phyloP scores from a whole-genome alignment of 495 filamentous ascomycete genomes.

The Letharia lupina region DNA sequence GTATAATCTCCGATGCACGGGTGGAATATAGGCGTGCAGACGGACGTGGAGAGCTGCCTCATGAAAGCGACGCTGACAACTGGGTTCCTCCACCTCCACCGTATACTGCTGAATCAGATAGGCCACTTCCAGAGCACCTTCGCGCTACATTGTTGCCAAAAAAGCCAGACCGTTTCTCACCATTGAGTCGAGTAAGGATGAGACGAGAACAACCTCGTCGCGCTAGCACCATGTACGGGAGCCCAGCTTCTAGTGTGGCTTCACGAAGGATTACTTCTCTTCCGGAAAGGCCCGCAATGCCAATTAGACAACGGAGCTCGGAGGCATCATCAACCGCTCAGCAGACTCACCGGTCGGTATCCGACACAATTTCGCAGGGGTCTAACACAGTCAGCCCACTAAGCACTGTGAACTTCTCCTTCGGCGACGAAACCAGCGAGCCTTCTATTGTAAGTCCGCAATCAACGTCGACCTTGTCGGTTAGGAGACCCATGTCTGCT shows the following conservation, averaged over 20 bases:
- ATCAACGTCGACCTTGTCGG: constrained; percentile 13
- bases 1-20: constrained; percentile 24
- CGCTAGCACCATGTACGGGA: constrained; percentile 23
- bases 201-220: constrained; percentile 17
- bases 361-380: constrained; percentile 1
- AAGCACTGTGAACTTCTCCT: constrained; percentile 14
- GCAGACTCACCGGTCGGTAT: constrained; percentile 10
- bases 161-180: constrained; percentile 6
- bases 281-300: constrained; percentile 17
- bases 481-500: constrained; percentile 22
- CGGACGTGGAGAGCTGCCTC: constrained; percentile 60
- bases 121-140: constrained; percentile 48
- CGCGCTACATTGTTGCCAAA: constrained; percentile 25
- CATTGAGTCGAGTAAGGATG: constrained; percentile 10
- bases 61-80: constrained; percentile 85
- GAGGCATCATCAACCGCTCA: constrained; percentile 14
- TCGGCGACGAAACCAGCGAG: constrained; percentile 14
- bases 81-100: constrained; percentile 93
- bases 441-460: constrained; percentile 8
- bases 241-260: constrained; percentile 14
- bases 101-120: constrained; percentile 63
- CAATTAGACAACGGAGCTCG: constrained; percentile 11
- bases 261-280: constrained; percentile 19
- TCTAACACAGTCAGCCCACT: constrained; percentile 20
- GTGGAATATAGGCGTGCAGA: constrained; percentile 43